Conservation (phyloP, 2,329 filamentous ascomycete species). For the Alternaria brassicae region DNA sequence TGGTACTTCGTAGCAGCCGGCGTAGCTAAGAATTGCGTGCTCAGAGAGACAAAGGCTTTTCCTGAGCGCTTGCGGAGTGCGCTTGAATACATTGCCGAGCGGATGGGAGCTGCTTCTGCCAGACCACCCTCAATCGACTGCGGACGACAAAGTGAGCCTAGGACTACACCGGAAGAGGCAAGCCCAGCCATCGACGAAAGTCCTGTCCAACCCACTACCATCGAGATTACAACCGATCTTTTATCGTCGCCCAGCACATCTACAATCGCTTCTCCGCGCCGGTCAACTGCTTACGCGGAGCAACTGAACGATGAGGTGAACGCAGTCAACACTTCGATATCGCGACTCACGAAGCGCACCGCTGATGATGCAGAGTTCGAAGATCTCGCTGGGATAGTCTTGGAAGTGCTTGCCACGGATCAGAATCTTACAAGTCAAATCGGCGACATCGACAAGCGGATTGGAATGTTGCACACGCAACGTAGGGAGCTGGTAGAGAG, state of each 20-base stretch:
- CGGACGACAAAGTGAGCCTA: background rate
- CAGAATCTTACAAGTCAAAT: background rate
- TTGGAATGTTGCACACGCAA: background rate
- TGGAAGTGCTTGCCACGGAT: background rate
- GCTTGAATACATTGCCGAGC: slow-evolving; percentile 6
- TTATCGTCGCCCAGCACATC: background rate
- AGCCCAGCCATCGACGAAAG: background rate
- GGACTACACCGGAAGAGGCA: background rate
- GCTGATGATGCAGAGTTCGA: slow-evolving; percentile 13
- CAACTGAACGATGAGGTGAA: background rate
- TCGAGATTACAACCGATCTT: background rate
- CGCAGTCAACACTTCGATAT: background rate
- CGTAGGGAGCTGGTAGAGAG: background rate
- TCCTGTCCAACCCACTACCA: background rate
- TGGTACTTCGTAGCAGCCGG: slow-evolving; percentile 22
- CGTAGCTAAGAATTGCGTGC: slow-evolving; percentile 9
- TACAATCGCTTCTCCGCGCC: background rate
- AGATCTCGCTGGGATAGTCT: background rate
- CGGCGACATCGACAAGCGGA: background rate
- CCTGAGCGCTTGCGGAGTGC: slow-evolving; percentile 1
- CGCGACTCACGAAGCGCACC: slow-evolving; percentile 6
- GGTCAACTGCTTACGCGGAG: background rate
- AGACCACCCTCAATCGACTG: background rate
- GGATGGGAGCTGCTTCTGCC: slow-evolving; percentile 5
- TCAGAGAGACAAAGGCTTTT: slow-evolving; percentile 11